These are phyloP conservation scores for Salvia miltiorrhiza DNA, from an alignment of 257 asterid genomes.

Conservation along the genomic window DNA sequence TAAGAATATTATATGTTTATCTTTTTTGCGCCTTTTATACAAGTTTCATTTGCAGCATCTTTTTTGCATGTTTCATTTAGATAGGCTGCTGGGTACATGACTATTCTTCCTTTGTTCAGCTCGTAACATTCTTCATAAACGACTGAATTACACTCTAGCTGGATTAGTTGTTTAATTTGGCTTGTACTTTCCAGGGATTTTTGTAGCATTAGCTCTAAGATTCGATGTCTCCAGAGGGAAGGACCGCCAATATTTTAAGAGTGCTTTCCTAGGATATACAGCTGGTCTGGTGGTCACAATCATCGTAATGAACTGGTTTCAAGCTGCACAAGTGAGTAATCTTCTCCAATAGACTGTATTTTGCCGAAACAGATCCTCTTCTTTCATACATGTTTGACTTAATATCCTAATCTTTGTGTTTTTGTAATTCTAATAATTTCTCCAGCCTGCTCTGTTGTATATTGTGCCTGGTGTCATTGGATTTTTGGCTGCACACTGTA, in stretches of 20 bases:
- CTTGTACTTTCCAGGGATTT: slow-evolving; percentile 63
- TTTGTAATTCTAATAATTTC: slow-evolving; percentile 15
- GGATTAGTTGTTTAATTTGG: background rate
- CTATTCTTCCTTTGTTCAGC: background rate
- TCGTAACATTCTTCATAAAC: background rate
- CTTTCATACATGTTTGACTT: background rate
- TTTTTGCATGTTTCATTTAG: background rate
- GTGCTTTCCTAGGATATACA: slow-evolving; percentile 83
- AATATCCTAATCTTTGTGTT: background rate
- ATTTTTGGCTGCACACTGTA: slow-evolving; percentile 80
- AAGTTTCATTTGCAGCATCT: background rate
- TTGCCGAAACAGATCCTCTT: background rate
- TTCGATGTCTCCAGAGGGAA: slow-evolving; percentile 93
- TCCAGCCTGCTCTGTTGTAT: slow-evolving; percentile 91
- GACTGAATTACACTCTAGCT: background rate
- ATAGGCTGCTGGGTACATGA: background rate
- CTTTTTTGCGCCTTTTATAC: too few species aligned
- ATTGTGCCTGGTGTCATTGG: slow-evolving; percentile 97
- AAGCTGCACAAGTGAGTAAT: slow-evolving; percentile 85
- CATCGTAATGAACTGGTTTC: slow-evolving; percentile 95
- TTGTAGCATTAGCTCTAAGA: slow-evolving; percentile 92
- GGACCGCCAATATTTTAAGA: slow-evolving; percentile 70
- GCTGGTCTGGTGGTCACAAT: slow-evolving; percentile 74
- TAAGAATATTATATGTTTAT: too few species aligned
- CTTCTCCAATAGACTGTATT: background rate